phyloP scores from a whole-genome alignment of 257 asterid genomes.

The Fraxinus excelsior region DNA sequence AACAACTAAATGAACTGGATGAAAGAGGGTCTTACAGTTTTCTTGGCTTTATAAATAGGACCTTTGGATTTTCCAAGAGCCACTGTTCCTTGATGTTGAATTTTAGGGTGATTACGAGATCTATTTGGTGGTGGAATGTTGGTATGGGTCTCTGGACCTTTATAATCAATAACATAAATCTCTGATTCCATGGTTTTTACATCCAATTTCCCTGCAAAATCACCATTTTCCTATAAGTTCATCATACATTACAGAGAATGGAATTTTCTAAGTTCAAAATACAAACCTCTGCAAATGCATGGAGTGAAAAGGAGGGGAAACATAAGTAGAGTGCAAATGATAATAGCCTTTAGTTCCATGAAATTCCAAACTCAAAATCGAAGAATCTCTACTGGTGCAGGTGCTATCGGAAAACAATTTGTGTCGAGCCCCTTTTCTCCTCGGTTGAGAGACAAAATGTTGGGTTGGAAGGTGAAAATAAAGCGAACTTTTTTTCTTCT shows the following conservation, averaged over 20 bases:
- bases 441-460: too few species aligned
- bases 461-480: too few species aligned
- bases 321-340: constrained; percentile 24
- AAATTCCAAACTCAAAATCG: constrained; percentile 2
- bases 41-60: neutral
- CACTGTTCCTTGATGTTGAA: constrained; percentile 29
- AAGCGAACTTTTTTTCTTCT: neutral
- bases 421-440: too few species aligned
- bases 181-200: constrained; percentile 39
- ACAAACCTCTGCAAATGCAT: constrained; percentile 36
- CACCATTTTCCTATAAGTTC: neutral
- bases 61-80: constrained; percentile 36
- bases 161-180: constrained; percentile 48
- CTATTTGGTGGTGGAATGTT: constrained; percentile 51
- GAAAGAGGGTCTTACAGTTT: constrained; percentile 28
- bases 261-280: neutral
- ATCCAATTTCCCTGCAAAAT: constrained; percentile 36
- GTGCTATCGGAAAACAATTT: neutral
- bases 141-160: constrained; percentile 59
- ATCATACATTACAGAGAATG: neutral
- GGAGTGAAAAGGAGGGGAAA: constrained; percentile 30
- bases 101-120: constrained; percentile 35
- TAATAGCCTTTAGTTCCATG: constrained; percentile 35
- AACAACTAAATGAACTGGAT: neutral
- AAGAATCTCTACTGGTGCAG: neutral